A percentile compares a stretch with the other conserved stretches of the same genome.
Evolutionary conservation across 192 early-diverging fungal genomes (phyloP).

Genomic region (Mortierella antarctica): DNA sequence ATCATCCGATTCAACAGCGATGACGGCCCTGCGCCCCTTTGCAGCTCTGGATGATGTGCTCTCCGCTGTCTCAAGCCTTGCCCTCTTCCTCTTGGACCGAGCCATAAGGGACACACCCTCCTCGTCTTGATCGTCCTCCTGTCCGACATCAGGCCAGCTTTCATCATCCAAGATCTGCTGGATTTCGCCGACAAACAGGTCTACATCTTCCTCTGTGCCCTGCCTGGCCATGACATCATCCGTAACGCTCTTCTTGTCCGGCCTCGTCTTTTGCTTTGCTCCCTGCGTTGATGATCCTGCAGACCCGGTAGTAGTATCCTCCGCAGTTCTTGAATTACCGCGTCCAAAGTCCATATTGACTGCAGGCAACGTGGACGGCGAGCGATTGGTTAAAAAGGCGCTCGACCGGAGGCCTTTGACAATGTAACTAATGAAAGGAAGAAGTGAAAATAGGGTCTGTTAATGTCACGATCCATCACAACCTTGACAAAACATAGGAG

Average conservation of each 20-base stretch:
- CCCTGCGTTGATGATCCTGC: no score
- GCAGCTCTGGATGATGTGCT: no score
- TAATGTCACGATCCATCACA: not conserved
- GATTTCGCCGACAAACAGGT: slow-evolving; percentile 10
- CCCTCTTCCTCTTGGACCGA: slow-evolving; percentile 1
- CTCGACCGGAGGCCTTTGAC: slow-evolving; percentile 29
- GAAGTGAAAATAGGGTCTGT: not conserved
- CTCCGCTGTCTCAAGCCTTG: not conserved
- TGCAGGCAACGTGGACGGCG: slow-evolving; percentile 4
- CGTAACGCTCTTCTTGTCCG: not conserved
- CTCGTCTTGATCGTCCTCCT: slow-evolving; percentile 3
- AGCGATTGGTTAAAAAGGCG: slow-evolving; percentile 8
- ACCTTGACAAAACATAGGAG: not conserved
- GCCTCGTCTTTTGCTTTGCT: not conserved
- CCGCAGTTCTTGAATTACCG: slow-evolving; percentile 23
- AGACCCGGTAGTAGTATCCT: not conserved
- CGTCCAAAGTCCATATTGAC: slow-evolving; percentile 36
- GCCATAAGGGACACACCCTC: not conserved
- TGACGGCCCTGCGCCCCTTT: no score
- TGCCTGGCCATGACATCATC: not conserved
- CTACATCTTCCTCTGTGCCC: not conserved
- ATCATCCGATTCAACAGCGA: no score
- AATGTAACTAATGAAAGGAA: slow-evolving; percentile 23
- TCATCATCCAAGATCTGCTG: slow-evolving; percentile 17
- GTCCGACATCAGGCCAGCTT: not conserved